These are phyloP conservation scores for Daucus carota DNA, from an alignment of 129 eudicot species.

Conservation along the genomic window DNA sequence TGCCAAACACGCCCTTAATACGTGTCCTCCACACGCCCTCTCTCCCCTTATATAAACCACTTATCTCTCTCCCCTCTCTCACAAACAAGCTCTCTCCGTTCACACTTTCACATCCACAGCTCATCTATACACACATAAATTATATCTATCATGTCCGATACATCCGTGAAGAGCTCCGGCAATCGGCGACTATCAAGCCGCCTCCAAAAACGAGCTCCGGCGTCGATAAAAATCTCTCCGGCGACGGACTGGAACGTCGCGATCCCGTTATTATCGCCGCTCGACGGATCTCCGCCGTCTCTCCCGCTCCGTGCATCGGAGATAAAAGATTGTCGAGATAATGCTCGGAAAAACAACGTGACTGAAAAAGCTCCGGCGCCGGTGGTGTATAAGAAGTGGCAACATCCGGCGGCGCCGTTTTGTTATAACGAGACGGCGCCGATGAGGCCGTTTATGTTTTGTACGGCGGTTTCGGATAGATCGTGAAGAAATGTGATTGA, in stretches of 20 bases:
- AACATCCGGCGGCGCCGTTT: slow-evolving; percentile 89
- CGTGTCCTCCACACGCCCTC: slow-evolving; percentile 43
- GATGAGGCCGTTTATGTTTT: slow-evolving; percentile 41
- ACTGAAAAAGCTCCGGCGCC: slow-evolving; percentile 32
- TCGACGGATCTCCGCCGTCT: slow-evolving; percentile 45
- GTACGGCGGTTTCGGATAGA: slow-evolving; percentile 31
- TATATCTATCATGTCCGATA: slow-evolving; percentile 34
- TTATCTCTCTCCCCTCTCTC: neutral
- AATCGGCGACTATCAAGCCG: slow-evolving; percentile 39
- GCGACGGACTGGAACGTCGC: slow-evolving; percentile 65
- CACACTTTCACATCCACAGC: neutral
- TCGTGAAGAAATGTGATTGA: slow-evolving; percentile 11
- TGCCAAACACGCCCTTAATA: slow-evolving; percentile 5
- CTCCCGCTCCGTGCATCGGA: slow-evolving; percentile 13
- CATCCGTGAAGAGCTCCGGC: slow-evolving; percentile 17
- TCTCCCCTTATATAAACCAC: slow-evolving; percentile 15
- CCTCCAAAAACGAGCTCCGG: slow-evolving; percentile 75
- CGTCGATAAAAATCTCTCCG: slow-evolving; percentile 63
- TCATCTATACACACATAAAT: neutral
- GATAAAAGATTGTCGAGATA: slow-evolving; percentile 18
- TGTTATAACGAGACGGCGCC: slow-evolving; percentile 55
- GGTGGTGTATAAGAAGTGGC: slow-evolving; percentile 67
- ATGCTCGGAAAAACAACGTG: slow-evolving; percentile 19
- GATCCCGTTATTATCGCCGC: slow-evolving; percentile 75
- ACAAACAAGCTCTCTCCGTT: slow-evolving; percentile 6